Base-by-base conservation (phyloP, 2,329 filamentous ascomycete species). In the Sporothrix protearum region DNA sequence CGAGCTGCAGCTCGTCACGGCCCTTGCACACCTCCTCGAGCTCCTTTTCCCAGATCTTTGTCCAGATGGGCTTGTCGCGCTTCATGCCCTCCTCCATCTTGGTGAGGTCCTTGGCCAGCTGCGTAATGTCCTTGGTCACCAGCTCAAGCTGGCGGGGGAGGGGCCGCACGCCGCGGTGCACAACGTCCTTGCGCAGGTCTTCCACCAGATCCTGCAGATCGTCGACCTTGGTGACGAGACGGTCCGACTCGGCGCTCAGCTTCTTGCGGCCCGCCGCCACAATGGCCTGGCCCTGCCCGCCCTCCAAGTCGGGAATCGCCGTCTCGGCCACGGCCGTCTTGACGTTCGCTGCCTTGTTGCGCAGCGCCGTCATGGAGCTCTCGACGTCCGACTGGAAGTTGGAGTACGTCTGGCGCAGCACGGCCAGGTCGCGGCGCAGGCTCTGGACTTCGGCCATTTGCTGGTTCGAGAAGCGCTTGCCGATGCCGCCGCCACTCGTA, bases 41-140 rank as follows among this genome's bases (percentile, higher is more conserved):
- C 80, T 98, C 94, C 82, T 96, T 94, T 86, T 98, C 95, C 96
- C 96, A 99, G 75, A 98, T 97, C 87, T 97, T 97, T 70, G 94
- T 97, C 95, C 96, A 99, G 72, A 97, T 85, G 0, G 96, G 96
- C 81, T 97, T 97, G 86, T 99, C 96, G 63, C 89, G 88, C 76
- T 90, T 91, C 82, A 99, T 88, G 83, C 92, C 97, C 19, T 97
- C 94, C 79, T 97, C 92, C 87, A 99, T 91, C 82, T 92, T 94
- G 86, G 93, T 96, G 74, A 99, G 88, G 78, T 97, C 94, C 78
- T 93, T 91, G 66, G 90, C 92, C 42, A 96, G 89, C 71, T 85
- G 82, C 66, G 90, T 89, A 74, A 99, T 94, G 76, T 98, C 95
- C 81, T 96, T 96, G 75, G 91, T 91, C 25, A 97, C 94, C 49